Evolutionary conservation across 1,284 basidiomycete species (phyloP), one percentile per base, ranked within the genome.

Genomic region (Lentinus polychrous): DNA sequence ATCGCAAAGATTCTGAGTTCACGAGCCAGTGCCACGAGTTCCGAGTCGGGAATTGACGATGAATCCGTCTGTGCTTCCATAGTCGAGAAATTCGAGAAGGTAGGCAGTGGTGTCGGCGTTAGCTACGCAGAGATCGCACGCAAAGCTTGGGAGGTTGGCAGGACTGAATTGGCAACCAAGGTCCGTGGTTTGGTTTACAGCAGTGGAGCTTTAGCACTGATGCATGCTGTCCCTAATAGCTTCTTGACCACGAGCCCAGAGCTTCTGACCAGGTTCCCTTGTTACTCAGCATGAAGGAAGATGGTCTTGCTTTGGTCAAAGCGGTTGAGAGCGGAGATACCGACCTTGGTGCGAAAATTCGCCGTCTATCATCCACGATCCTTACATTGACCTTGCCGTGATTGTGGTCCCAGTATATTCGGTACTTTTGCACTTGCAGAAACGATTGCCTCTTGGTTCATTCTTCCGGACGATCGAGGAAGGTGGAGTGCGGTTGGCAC

Each of bases 391-490:
- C 6, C 6, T 14, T 41, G 2, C 24, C 33, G 27, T 8, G 18
- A 15, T 37, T 43, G 15, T 17, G 27, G 10, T 23, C 10, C 6
- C 53, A 94, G 93, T 96, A 1, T 94, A 94, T 62, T 85, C 92
- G 61, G 93, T 96, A 40, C 73, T 97, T 7, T 74, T 96, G 2
- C 83, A 94, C 55, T 72, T 97, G 14, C 84, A 93, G 60, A 81
- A 87, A 45, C 79, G 86, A 11, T 76, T 96, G 23, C 78, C 90
- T 0, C 78, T 97, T 1, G 96, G 94, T 2, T 83, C 90, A 46
- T 98, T 99, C 70, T 98, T 99, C 78, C 83, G 86, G 12, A 75
- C 98, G 18, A 83, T 99, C 38, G 94, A 99, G 66, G 91, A 92
- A 51, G 89, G 88, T 8, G 89, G 91, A 3, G 73, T 81, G 14